Evolutionary conservation across 1,284 basidiomycete genomes (phyloP).

Genomic region (Ceratobasidium sp.): DNA sequence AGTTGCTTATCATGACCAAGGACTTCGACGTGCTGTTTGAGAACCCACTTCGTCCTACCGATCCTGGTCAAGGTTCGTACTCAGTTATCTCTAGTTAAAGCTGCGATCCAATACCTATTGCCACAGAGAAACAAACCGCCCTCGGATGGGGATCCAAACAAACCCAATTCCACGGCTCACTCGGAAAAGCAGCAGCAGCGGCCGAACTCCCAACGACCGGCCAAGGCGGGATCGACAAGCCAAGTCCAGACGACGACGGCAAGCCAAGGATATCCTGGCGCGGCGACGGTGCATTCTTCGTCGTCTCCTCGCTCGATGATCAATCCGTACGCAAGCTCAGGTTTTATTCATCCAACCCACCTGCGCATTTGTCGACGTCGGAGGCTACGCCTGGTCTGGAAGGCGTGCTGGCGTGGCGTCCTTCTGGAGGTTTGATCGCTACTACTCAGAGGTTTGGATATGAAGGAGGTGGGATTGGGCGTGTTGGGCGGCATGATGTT

Average conservation of each 20-base stretch:
- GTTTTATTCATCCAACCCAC: slow-evolving; percentile 67
- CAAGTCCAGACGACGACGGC: slow-evolving; percentile 79
- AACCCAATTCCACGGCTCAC: slow-evolving; percentile 97
- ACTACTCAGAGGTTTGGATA: slow-evolving; percentile 86
- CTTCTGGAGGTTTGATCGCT: slow-evolving; percentile 89
- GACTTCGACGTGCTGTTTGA: slow-evolving; percentile 92
- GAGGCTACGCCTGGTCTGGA: slow-evolving; percentile 89
- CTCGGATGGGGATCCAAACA: slow-evolving; percentile 98
- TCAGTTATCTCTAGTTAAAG: slow-evolving; percentile 30
- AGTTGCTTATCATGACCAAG: slow-evolving; percentile 90
- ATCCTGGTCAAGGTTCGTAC: slow-evolving; percentile 85
- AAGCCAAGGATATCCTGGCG: slow-evolving; percentile 90
- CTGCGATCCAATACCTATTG: too few relatives aligned
- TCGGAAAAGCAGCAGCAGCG: slow-evolving; percentile 87
- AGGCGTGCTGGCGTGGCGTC: slow-evolving; percentile 87
- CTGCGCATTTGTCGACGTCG: slow-evolving; percentile 84
- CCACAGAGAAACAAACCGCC: slow-evolving; percentile 87
- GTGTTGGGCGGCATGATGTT: slow-evolving; percentile 82
- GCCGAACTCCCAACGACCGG: slow-evolving; percentile 65
- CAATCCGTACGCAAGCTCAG: slow-evolving; percentile 18
- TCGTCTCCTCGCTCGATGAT: slow-evolving; percentile 78
- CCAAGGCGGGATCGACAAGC: slow-evolving; percentile 60
- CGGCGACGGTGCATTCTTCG: slow-evolving; percentile 92
- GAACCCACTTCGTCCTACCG: slow-evolving; percentile 74
- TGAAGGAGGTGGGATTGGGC: slow-evolving; percentile 77